Percentiles rank a stretch among this genome's conserved stretches.
These are phyloP conservation scores for Aspergillus fijiensis DNA, from an alignment of 2,329 filamentous ascomycete genomes.

Conservation along the genomic window DNA sequence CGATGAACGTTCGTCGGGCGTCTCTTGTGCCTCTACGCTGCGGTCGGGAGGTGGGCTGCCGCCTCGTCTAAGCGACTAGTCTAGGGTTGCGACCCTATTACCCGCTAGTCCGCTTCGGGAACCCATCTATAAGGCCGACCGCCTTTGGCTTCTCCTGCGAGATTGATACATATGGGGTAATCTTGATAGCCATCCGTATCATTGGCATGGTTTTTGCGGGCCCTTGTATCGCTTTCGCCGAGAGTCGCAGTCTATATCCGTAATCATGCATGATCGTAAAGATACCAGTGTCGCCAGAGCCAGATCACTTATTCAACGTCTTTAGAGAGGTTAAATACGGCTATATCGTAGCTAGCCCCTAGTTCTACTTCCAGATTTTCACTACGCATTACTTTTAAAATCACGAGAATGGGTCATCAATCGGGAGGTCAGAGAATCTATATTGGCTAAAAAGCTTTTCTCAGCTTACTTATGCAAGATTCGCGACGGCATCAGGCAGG, in stretches of 20 bases:
- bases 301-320: too few relatives aligned
- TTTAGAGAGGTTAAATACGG: too few relatives aligned
- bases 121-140: constrained; percentile 9
- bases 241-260: too few relatives aligned
- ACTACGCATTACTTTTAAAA: constrained; percentile 12
- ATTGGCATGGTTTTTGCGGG: neutral
- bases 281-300: too few relatives aligned
- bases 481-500: constrained; percentile 41
- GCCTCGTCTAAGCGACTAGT: constrained; percentile 45
- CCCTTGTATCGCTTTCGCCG: too few relatives aligned
- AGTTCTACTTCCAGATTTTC: neutral
- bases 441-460: constrained; percentile 37
- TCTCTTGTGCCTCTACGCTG: constrained; percentile 30
- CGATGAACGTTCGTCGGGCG: constrained; percentile 32
- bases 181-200: neutral
- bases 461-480: constrained; percentile 34
- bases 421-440: constrained; percentile 34
- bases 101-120: constrained; percentile 29
- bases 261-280: too few relatives aligned
- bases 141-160: constrained; percentile 4
- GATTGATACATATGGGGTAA: constrained; percentile 9
- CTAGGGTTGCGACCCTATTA: constrained; percentile 42
- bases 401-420: constrained; percentile 15
- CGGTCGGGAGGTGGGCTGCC: constrained; percentile 36
- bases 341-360: neutral